Evolutionary conservation across 306 rosid genomes (phyloP).

Genomic region (Inga oerstediana): DNA sequence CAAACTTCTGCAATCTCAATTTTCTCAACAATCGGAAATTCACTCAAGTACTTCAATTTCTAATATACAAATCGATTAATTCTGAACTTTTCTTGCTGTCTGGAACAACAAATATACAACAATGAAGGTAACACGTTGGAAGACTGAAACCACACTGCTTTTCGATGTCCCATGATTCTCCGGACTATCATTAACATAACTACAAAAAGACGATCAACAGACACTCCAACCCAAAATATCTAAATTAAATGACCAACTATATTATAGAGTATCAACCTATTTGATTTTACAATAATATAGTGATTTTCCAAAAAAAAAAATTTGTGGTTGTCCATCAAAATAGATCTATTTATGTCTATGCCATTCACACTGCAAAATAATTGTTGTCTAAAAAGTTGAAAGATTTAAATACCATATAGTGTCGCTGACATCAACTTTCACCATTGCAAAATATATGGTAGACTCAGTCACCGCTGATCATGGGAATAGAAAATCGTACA

Average conservation of each 20-base stretch:
- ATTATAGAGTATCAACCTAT: not conserved
- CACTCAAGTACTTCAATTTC: not conserved
- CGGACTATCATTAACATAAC: not conserved
- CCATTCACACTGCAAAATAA: conserved; percentile 22
- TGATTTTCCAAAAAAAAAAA: not conserved
- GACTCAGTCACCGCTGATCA: not conserved
- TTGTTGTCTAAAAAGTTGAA: conserved; percentile 6
- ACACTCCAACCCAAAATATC: not conserved
- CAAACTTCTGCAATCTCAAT: conserved; percentile 11
- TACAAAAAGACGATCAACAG: not conserved
- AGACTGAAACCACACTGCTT: conserved; percentile 9
- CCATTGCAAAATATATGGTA: conserved; percentile 18
- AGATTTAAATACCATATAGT: conserved; percentile 11
- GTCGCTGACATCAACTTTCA: conserved; percentile 17
- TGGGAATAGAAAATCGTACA: not conserved
- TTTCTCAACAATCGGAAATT: not conserved
- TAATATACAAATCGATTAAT: no score
- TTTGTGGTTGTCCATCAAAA: not conserved
- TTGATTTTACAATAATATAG: not conserved
- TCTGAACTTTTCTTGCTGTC: not conserved
- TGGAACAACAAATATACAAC: not conserved
- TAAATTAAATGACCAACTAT: not conserved
- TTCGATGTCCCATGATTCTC: not conserved
- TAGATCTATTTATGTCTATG: conserved; percentile 4
- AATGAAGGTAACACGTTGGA: not conserved